Evolutionary conservation across 768 basidiomycete genomes (phyloP).

Genomic region (Phylloporus sp.): DNA sequence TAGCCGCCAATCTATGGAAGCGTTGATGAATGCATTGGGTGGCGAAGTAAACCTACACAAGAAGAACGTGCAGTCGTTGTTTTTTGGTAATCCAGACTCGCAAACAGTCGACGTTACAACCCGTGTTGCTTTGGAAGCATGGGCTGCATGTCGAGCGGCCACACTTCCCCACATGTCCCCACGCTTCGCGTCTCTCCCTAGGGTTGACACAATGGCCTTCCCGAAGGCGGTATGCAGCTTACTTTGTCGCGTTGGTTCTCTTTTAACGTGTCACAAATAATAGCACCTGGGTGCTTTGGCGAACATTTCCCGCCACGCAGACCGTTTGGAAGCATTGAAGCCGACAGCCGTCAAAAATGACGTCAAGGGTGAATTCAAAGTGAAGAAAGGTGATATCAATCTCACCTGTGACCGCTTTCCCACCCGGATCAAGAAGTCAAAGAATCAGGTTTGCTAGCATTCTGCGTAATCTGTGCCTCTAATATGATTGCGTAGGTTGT

Average conservation of each 20-base stretch:
- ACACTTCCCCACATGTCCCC: slow-evolving; percentile 18
- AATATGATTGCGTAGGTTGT: slow-evolving; percentile 12
- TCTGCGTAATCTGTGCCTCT: neutral
- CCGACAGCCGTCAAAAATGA: slow-evolving; percentile 42
- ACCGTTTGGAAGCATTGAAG: slow-evolving; percentile 45
- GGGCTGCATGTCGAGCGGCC: slow-evolving; percentile 39
- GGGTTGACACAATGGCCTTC: slow-evolving; percentile 27
- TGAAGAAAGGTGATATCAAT: slow-evolving; percentile 29
- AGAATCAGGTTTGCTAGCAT: slow-evolving; percentile 34
- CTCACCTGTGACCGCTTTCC: slow-evolving; percentile 40
- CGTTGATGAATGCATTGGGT: slow-evolving; percentile 36
- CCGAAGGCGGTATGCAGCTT: slow-evolving; percentile 24
- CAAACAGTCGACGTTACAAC: slow-evolving; percentile 15
- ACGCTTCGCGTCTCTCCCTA: slow-evolving; percentile 13
- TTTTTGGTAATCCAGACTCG: slow-evolving; percentile 17
- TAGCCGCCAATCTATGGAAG: slow-evolving; percentile 31
- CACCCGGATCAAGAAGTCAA: slow-evolving; percentile 37
- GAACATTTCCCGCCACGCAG: slow-evolving; percentile 41
- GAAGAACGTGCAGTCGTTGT: slow-evolving; percentile 25
- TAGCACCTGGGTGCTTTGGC: slow-evolving; percentile 43
- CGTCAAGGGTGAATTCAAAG: slow-evolving; percentile 27
- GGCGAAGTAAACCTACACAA: slow-evolving; percentile 30
- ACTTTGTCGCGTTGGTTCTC: neutral
- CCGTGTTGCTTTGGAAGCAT: slow-evolving; percentile 39
- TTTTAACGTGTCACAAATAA: neutral